Conservation (phyloP, 164 flowering plant species). For the Liquidambar formosana region DNA sequence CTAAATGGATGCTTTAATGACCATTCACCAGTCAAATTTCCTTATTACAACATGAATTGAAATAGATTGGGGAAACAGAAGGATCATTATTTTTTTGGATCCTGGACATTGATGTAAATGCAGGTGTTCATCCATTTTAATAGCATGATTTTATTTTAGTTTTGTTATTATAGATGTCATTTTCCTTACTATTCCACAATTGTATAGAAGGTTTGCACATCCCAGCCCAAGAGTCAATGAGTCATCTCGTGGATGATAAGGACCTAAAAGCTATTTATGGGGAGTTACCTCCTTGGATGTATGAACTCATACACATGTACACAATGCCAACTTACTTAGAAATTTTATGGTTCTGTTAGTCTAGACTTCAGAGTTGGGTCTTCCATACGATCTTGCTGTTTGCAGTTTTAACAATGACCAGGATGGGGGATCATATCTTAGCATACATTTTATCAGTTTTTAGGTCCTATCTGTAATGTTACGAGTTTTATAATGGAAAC, state of each 20-base stretch:
- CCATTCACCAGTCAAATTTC: background rate
- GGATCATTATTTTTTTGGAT: background rate
- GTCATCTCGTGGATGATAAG: too few species aligned
- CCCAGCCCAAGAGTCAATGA: too few species aligned
- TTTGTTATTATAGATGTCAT: background rate
- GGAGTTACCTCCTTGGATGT: too few species aligned
- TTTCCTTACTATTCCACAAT: background rate
- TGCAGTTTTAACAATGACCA: background rate
- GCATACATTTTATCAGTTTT: background rate
- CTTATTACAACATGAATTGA: background rate
- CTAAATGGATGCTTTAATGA: background rate
- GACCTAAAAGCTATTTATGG: too few species aligned
- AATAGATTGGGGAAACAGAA: background rate
- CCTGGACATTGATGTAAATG: background rate
- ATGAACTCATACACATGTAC: too few species aligned
- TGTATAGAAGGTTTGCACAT: too few species aligned
- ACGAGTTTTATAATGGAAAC: background rate
- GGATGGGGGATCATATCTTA: background rate
- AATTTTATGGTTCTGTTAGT: too few species aligned
- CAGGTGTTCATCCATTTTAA: background rate
- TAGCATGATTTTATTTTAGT: background rate
- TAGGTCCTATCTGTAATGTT: background rate
- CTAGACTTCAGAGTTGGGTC: too few species aligned
- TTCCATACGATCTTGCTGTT: too few species aligned
- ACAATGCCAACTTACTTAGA: too few species aligned